Percentiles rank a stretch among this genome's conserved stretches.
Conservation (phyloP, 2,329 filamentous ascomycete species). For the Xylaria sp. region DNA sequence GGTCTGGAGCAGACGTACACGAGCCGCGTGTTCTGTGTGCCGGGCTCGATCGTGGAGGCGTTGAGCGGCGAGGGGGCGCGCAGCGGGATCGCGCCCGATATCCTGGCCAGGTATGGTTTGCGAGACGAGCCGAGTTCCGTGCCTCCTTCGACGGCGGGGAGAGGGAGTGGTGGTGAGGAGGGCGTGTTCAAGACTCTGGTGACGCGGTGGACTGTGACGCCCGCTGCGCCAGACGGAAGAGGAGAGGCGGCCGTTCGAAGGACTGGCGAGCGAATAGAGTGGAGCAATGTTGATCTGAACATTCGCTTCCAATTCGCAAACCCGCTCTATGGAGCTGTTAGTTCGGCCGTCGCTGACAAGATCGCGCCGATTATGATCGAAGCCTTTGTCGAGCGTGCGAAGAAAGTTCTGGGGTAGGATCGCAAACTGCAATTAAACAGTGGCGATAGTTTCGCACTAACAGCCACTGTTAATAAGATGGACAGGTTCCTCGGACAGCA, state of each 20-base stretch:
- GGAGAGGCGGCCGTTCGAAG: background rate
- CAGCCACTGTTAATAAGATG: background rate
- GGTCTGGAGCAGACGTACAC: slow-evolving; percentile 86
- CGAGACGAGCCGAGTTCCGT: slow-evolving; percentile 28
- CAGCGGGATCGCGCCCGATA: slow-evolving; percentile 53
- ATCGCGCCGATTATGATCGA: slow-evolving; percentile 90
- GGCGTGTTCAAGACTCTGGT: slow-evolving; percentile 73
- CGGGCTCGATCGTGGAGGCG: slow-evolving; percentile 77
- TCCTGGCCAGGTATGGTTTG: slow-evolving; percentile 47
- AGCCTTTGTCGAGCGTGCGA: slow-evolving; percentile 87
- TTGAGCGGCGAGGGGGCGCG: slow-evolving; percentile 69
- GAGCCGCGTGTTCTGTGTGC: slow-evolving; percentile 80
- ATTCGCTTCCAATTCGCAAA: slow-evolving; percentile 89
- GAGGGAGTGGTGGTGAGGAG: slow-evolving; percentile 7
- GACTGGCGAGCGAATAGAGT: slow-evolving; percentile 46
- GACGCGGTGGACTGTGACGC: slow-evolving; percentile 74
- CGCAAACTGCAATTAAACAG: background rate
- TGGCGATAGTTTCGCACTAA: slow-evolving; percentile 37
- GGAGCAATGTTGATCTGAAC: slow-evolving; percentile 78
- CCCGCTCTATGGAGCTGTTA: slow-evolving; percentile 86
- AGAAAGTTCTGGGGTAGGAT: slow-evolving; percentile 58
- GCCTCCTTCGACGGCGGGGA: slow-evolving; percentile 11
- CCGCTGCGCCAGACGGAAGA: slow-evolving; percentile 49
- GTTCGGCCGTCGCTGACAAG: slow-evolving; percentile 82
- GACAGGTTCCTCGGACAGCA: background rate